Percentiles rank a stretch among this genome's conserved stretches.
These are phyloP conservation scores for Withania somnifera DNA, from an alignment of 305 asterid genomes.

Conservation along the genomic window DNA sequence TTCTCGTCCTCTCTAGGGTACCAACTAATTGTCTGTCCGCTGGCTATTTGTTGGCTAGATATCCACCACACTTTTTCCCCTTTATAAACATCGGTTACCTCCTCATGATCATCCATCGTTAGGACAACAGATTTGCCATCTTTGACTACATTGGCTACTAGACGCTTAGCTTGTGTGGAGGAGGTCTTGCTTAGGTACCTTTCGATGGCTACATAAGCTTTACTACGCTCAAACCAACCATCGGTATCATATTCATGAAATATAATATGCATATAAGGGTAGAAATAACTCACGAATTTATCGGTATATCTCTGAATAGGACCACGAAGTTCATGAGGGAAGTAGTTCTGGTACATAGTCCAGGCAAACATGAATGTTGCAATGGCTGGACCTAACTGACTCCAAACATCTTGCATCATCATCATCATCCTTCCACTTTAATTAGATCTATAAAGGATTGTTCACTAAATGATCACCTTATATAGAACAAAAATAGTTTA, in stretches of 20 bases:
- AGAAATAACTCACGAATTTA: slow-evolving; percentile 11
- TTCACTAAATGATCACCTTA: background rate
- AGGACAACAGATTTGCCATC: slow-evolving; percentile 33
- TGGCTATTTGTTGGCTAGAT: background rate
- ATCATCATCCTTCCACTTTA: background rate
- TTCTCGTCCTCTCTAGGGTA: slow-evolving; percentile 21
- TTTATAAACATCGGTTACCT: slow-evolving; percentile 24
- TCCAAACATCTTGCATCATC: slow-evolving; percentile 23
- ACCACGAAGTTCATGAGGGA: slow-evolving; percentile 25
- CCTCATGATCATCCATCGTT: slow-evolving; percentile 42
- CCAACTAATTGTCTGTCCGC: slow-evolving; percentile 10
- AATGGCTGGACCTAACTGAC: slow-evolving; percentile 26
- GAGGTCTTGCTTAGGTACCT: slow-evolving; percentile 37
- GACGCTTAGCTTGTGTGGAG: slow-evolving; percentile 32
- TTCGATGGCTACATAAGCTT: slow-evolving; percentile 29
- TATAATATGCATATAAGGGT: slow-evolving; percentile 41
- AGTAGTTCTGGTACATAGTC: slow-evolving; percentile 47
- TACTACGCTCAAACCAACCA: slow-evolving; percentile 30
- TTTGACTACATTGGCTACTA: slow-evolving; percentile 24
- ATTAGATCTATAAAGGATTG: background rate
- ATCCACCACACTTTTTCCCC: slow-evolving; percentile 36
- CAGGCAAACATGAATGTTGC: slow-evolving; percentile 30
- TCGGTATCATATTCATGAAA: slow-evolving; percentile 32
- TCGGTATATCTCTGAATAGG: slow-evolving; percentile 24
- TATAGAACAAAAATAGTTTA: background rate